Evolutionary conservation across 805 yeast species (phyloP), one percentile per base, ranked within the genome.

Genomic region (Torulaspora microellipsoides): DNA sequence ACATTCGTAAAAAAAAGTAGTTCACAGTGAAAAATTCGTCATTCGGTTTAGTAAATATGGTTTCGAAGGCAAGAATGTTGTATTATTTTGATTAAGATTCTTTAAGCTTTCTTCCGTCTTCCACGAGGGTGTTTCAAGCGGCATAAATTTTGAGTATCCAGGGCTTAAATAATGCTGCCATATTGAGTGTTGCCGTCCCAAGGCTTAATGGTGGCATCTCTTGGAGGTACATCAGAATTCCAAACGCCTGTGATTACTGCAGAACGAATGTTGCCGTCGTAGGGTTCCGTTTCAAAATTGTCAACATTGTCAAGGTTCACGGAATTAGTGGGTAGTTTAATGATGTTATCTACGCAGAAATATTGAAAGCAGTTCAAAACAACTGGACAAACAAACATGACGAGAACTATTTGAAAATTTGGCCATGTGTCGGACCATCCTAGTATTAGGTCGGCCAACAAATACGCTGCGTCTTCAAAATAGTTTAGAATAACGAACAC

Each of bases 391-490:
- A 85, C 76, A 59, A 93, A 77, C 81, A 91, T 83, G 20, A 93
- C 96, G 48, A 91, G 76, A 31, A 85, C 81, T 12, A 91, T 86
- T 62, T 93, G 96, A 31, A 88, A 72, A 49, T 83, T 80, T 2
- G 95, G 93, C 62, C 81, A 80, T 41, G 77, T 77, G 54, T 83
- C 82, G 4, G 93, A 77, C 93, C 96, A 85, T n/a, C 85, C 78
- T 20, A 91, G 68, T 28, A 89, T 65, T 62, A 85, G 72, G 44
- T 83, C 78, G 11, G 95, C 90, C 41, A 88, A 73, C 70, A 85
- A 78, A 45, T 81, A 81, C 11, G 95, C 88, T 35, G 85, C 69
- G 31, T 70, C 69, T 48, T 85, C 90, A 48, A 86, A 76, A 46
- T 81, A 64, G 38, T 79, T 73, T 31, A 85, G 72, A 31, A 87